phyloP scores from a whole-genome alignment of 768 basidiomycete genomes.

The Mycena olivaceomarginata region DNA sequence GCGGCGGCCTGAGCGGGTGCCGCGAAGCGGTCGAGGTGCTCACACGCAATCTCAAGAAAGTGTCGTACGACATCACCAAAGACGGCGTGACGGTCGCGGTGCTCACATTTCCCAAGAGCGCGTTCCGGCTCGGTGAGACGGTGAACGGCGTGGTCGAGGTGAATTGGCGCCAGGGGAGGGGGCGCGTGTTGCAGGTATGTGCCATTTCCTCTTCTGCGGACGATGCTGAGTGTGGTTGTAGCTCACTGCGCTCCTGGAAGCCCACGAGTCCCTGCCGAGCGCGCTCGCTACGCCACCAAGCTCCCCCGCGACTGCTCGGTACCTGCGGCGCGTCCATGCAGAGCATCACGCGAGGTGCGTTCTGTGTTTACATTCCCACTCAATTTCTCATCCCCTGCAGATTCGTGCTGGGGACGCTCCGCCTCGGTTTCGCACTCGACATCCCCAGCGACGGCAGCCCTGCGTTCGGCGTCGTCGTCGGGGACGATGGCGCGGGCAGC shows the following conservation, averaged over 20 bases:
- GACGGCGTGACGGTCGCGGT: constrained; percentile 93
- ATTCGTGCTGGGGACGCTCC: constrained; percentile 81
- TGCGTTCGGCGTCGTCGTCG: constrained; percentile 82
- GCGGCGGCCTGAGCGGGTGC: constrained; percentile 73
- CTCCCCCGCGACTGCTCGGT: constrained; percentile 55
- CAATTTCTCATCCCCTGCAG: background rate
- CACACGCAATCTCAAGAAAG: constrained; percentile 93
- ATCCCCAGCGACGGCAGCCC: constrained; percentile 96
- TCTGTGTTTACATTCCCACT: background rate
- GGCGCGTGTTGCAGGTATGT: constrained; percentile 89
- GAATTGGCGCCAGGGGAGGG: constrained; percentile 81
- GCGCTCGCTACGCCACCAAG: constrained; percentile 69
- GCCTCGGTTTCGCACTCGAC: constrained; percentile 92
- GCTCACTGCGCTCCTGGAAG: constrained; percentile 93
- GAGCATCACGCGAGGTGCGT: constrained; percentile 83
- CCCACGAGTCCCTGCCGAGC: constrained; percentile 88
- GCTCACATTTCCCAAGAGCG: constrained; percentile 93
- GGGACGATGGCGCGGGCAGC: constrained; percentile 54
- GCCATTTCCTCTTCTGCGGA: constrained; percentile 44
- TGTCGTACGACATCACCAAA: constrained; percentile 96
- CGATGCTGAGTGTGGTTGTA: constrained; percentile 51
- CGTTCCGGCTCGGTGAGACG: constrained; percentile 95
- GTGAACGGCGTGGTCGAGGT: constrained; percentile 92
- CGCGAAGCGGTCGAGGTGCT: constrained; percentile 94
- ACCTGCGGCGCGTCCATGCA: constrained; percentile 86